A percentile compares a stretch with the other conserved stretches of the same genome.
Evolutionary conservation across 2,329 filamentous ascomycete genomes (phyloP).

Genomic region (Elsinoe batatas): DNA sequence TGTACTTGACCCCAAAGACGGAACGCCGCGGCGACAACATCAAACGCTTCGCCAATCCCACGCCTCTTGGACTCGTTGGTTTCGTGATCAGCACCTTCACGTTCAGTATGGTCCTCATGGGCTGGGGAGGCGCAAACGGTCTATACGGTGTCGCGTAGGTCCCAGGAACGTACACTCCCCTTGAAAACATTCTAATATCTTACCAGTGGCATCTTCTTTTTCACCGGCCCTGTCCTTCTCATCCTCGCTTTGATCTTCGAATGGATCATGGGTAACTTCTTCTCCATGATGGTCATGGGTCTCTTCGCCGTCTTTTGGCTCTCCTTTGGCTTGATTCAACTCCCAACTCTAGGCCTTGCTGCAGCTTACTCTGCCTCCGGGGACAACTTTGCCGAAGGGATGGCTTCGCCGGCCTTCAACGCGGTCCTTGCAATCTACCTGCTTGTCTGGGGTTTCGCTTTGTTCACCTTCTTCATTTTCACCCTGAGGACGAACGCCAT

Average conservation of each 20-base stretch:
- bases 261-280: constrained; percentile 45
- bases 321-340: constrained; percentile 42
- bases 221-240: constrained; percentile 39
- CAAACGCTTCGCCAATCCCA: constrained; percentile 23
- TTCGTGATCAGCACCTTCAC: constrained; percentile 34
- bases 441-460: constrained; percentile 44
- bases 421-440: constrained; percentile 41
- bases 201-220: constrained; percentile 31
- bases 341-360: constrained; percentile 41
- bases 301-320: constrained; percentile 46
- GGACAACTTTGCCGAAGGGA: constrained; percentile 34
- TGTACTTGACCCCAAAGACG: constrained; percentile 22
- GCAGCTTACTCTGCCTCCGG: constrained; percentile 34
- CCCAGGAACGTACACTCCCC: no score
- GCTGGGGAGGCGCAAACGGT: constrained; percentile 30
- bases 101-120: constrained; percentile 32
- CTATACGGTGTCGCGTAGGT: constrained; percentile 26
- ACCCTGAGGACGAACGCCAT: constrained; percentile 42
- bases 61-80: constrained; percentile 24
- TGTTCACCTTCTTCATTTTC: constrained; percentile 44
- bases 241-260: constrained; percentile 41
- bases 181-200: background rate
- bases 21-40: constrained; percentile 18
- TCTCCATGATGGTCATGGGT: constrained; percentile 43
- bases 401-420: constrained; percentile 38